Conservation (phyloP, 2,329 filamentous ascomycete species). For the Plectosphaerella cucumerina region DNA sequence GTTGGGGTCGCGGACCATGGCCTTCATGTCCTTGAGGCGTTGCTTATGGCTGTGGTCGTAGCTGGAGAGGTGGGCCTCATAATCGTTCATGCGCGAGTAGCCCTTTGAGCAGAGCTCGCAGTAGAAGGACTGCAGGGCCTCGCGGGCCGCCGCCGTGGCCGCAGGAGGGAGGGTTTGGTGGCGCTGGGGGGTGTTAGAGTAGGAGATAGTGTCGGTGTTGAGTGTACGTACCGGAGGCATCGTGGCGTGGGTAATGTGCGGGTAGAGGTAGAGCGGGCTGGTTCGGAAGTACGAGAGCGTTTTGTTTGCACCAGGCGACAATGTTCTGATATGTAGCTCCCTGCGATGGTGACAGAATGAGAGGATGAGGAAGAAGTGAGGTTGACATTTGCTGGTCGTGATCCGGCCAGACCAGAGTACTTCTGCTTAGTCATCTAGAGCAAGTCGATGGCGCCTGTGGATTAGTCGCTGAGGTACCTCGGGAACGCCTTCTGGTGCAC, state of each 20-base stretch:
- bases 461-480: too few relatives aligned
- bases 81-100: slow-evolving; percentile 92
- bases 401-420: too few relatives aligned
- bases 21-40: slow-evolving; percentile 82
- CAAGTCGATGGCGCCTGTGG: too few relatives aligned
- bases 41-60: slow-evolving; percentile 97
- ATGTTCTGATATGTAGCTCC: too few relatives aligned
- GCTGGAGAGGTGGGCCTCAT: slow-evolving; percentile 87
- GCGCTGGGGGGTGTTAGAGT: slow-evolving; percentile 30
- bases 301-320: too few relatives aligned
- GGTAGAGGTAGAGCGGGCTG: too few relatives aligned
- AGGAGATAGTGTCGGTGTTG: not conserved
- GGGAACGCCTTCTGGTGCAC: too few relatives aligned
- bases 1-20: slow-evolving; percentile 69
- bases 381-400: too few relatives aligned
- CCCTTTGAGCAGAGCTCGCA: slow-evolving; percentile 89
- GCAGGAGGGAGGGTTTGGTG: slow-evolving; percentile 55
- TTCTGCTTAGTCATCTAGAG: too few relatives aligned
- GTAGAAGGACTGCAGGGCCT: slow-evolving; percentile 76
- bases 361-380: too few relatives aligned
- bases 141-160: slow-evolving; percentile 62
- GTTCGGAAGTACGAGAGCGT: too few relatives aligned
- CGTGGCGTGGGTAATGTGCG: not conserved
- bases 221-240: not conserved
- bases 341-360: too few relatives aligned